Percentiles rank a stretch among this genome's conserved stretches.
Evolutionary conservation across 1,284 basidiomycete genomes (phyloP).

Genomic region (Sanghuangporus baumii): DNA sequence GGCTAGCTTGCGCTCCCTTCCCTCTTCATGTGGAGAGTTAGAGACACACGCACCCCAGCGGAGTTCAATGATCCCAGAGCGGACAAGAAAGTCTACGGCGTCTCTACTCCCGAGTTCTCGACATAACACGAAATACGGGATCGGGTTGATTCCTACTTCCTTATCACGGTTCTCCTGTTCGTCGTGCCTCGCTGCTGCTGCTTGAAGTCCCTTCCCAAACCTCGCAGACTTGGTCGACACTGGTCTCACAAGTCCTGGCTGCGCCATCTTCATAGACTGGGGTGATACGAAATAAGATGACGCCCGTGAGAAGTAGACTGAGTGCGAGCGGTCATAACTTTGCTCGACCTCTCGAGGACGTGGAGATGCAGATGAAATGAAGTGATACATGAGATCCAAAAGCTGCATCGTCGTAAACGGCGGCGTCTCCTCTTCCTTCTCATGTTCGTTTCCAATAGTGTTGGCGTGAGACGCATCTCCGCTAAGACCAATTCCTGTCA

Average conservation of each 20-base stretch:
- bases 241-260: background rate
- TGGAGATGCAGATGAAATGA: conserved; percentile 27
- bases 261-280: background rate
- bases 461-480: background rate
- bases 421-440: conserved; percentile 5
- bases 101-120: conserved; percentile 60
- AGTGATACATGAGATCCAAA: conserved; percentile 67
- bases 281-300: background rate
- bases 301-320: conserved; percentile 1
- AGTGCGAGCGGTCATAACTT: background rate
- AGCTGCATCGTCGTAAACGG: conserved; percentile 70
- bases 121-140: conserved; percentile 74
- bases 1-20: background rate
- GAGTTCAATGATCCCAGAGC: conserved; percentile 65
- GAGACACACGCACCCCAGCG: conserved; percentile 66
- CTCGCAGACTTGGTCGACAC: background rate
- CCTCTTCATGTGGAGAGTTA: conserved; percentile 23
- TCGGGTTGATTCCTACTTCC: conserved; percentile 8
- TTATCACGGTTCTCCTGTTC: background rate
- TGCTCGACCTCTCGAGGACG: background rate
- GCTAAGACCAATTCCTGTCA: conserved; percentile 19
- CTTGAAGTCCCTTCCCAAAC: background rate
- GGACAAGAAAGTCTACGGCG: conserved; percentile 77
- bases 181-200: background rate
- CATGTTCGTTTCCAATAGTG: background rate